Evolutionary conservation across 306 rosid genomes (phyloP).

Genomic region (Mucuna pruriens): DNA sequence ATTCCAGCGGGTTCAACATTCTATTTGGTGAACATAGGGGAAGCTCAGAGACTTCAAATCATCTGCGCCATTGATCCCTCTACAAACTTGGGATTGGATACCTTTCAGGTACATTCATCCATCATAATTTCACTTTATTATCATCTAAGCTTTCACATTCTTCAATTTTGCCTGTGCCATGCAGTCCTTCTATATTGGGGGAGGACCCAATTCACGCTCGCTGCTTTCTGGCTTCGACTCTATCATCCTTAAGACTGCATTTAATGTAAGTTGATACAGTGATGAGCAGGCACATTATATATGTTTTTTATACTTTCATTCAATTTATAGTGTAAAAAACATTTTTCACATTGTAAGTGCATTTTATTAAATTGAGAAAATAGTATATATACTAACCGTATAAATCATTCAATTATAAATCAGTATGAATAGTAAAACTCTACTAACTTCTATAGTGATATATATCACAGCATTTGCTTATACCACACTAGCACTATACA

Average conservation of each 20-base stretch:
- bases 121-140: background rate
- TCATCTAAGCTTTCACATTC: background rate
- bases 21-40: constrained; percentile 72
- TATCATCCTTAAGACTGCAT: constrained; percentile 59
- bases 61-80: constrained; percentile 71
- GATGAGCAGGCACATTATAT: background rate
- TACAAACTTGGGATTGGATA: constrained; percentile 56
- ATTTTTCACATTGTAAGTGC: too few species aligned
- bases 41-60: constrained; percentile 72
- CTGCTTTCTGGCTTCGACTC: constrained; percentile 71
- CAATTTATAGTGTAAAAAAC: background rate
- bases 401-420: too few species aligned
- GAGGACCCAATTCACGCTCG: constrained; percentile 65
- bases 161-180: background rate
- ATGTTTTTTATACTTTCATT: background rate
- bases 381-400: too few species aligned
- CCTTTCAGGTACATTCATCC: constrained; percentile 59
- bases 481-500: background rate
- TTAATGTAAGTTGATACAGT: constrained; percentile 63
- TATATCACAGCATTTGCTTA: background rate
- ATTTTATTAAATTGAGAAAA: too few species aligned
- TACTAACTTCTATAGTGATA: background rate
- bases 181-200: constrained; percentile 87
- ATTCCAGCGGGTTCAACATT: constrained; percentile 85
- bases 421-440: too few species aligned